Evolutionary conservation across 495 filamentous ascomycete genomes (phyloP).

Genomic region (Penicillium parvum): DNA sequence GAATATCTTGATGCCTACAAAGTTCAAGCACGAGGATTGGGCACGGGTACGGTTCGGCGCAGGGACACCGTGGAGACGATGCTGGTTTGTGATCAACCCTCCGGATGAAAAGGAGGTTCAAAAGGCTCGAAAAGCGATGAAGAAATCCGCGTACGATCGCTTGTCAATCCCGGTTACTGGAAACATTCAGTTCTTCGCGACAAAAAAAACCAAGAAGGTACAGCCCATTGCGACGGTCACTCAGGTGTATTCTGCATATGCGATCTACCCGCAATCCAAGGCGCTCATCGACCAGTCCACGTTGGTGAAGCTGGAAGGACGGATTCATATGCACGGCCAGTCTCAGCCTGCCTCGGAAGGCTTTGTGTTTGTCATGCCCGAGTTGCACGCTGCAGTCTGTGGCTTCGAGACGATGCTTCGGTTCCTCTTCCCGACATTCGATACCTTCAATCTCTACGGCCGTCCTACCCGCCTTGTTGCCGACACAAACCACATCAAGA

Average conservation of each 20-base stretch:
- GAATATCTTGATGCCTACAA: conserved; percentile 73
- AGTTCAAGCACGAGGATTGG: conserved; percentile 84
- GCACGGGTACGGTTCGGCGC: conserved; percentile 92
- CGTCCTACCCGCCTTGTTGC: conserved; percentile 83
- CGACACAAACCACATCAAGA: conserved; percentile 77
- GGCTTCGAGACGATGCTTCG: conserved; percentile 97
- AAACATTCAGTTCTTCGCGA: conserved; percentile 91
- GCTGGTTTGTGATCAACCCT: conserved; percentile 91
- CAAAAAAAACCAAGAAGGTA: conserved; percentile 89
- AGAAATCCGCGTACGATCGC: conserved; percentile 85
- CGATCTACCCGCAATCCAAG: conserved; percentile 92
- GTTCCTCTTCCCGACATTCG: conserved; percentile 90
- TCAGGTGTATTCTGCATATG: conserved; percentile 87
- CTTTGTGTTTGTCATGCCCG: conserved; percentile 97
- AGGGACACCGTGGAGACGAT: conserved; percentile 92
- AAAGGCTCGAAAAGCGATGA: conserved; percentile 75
- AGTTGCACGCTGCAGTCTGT: conserved; percentile 80
- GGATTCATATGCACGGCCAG: conserved; percentile 75
- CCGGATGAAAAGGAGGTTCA: conserved; percentile 88
- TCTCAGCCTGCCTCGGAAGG: conserved; percentile 75
- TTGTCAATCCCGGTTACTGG: conserved; percentile 65
- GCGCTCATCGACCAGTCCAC: conserved; percentile 92
- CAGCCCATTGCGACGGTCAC: conserved; percentile 85
- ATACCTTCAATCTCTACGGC: conserved; percentile 89
- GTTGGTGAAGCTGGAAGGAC: conserved; percentile 89